A percentile compares a stretch with the other conserved stretches of the same genome.
These are phyloP conservation scores for Sordaria brevicollis DNA, from an alignment of 495 filamentous ascomycete genomes.

Conservation along the genomic window DNA sequence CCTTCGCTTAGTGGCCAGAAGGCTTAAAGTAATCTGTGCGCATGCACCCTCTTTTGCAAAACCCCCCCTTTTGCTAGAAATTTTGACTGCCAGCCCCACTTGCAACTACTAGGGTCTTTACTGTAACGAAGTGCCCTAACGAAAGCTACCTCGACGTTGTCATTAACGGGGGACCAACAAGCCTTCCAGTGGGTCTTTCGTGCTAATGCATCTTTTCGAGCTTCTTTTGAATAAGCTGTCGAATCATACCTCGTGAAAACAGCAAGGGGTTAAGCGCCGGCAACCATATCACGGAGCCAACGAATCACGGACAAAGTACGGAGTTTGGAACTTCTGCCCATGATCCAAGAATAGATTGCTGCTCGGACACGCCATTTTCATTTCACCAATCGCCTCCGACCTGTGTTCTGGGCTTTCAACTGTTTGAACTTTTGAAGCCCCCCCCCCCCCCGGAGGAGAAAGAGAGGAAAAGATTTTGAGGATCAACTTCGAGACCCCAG, in stretches of 20 bases:
- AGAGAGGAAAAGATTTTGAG: neutral
- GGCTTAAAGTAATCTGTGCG: too few species aligned
- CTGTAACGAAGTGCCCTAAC: too few species aligned
- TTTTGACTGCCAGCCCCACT: too few species aligned
- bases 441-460: too few species aligned
- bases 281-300: conserved; percentile 17
- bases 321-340: conserved; percentile 8
- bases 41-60: too few species aligned
- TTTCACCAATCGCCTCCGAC: neutral
- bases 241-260: conserved; percentile 17
- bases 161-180: neutral
- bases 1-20: too few species aligned
- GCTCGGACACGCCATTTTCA: conserved; percentile 11
- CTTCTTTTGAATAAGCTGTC: conserved; percentile 6
- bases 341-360: conserved; percentile 30
- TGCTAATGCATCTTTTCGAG: conserved; percentile 8
- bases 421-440: neutral
- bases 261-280: conserved; percentile 26
- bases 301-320: conserved; percentile 11
- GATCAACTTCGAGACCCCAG: neutral
- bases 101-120: too few species aligned
- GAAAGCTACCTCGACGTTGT: neutral
- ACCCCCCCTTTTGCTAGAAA: too few species aligned
- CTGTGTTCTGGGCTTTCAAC: neutral
- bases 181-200: neutral